Conservation (phyloP, 768 basidiomycete species). For the Tylopilus plumbeoviolaceoides region DNA sequence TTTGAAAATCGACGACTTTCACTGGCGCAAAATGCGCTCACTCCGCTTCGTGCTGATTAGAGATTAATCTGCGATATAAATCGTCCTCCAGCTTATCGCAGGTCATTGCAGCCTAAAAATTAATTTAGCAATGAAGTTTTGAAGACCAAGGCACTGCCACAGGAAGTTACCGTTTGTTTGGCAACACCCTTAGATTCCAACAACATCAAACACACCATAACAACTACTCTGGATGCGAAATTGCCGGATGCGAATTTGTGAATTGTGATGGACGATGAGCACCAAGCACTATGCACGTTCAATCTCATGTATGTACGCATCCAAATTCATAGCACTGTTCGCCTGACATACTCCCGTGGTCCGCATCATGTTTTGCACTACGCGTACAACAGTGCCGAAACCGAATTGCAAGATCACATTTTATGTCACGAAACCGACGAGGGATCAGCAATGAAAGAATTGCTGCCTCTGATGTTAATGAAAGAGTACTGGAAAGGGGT, state of each 20-base stretch:
- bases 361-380: neutral
- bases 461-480: constrained; percentile 48
- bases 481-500: constrained; percentile 44
- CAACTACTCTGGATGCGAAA: neutral
- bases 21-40: too few species aligned
- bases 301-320: constrained; percentile 11
- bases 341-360: neutral
- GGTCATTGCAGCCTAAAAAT: too few species aligned
- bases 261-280: neutral
- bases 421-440: constrained; percentile 12
- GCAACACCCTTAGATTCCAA: constrained; percentile 12
- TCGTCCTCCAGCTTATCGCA: too few species aligned
- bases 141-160: too few species aligned
- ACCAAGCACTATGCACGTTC: neutral
- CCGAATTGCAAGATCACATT: neutral
- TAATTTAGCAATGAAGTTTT: too few species aligned
- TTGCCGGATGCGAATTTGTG: too few species aligned
- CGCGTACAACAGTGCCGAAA: constrained; percentile 2
- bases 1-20: too few species aligned
- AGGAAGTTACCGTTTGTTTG: constrained; percentile 6
- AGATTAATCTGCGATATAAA: too few species aligned
- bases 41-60: too few species aligned
- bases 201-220: constrained; percentile 10
- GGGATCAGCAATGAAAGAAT: constrained; percentile 40
- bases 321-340: constrained; percentile 19